Base-by-base conservation (phyloP, 495 filamentous ascomycete genomes). In the Rhypophila decipiens region DNA sequence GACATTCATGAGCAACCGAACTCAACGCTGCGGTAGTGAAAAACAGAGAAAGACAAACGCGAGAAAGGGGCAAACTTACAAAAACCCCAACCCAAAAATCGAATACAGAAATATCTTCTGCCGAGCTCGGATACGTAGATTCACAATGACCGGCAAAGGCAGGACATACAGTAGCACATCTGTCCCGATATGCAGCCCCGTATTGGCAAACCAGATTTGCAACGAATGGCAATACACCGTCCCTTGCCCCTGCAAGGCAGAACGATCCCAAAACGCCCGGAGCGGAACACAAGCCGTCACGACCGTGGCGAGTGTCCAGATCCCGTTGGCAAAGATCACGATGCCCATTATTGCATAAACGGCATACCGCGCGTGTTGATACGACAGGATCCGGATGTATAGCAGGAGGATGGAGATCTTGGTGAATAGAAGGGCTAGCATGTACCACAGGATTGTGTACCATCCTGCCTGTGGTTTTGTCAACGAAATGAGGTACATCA, bases 81-180 rank as follows among this genome's bases (percentile, higher is more conserved):
- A 43, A 7, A 63, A 56, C 4, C 54, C 58, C 2, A 60, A 40
- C 0, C 38, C 42, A 19, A 60, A 53, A 10, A 60, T 42, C 29
- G 42, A 46, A 24, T 53, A 56, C 5, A 60, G 44, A 4, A 44
- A 44, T 3, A 60, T n/a, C 44, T 61, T 61, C 45, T 55, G 52
- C 15, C 47, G 27, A 9, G 5, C 29, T 19, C 41, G 35, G 36
- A 67, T 43, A n/a, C 59, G 53, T 24, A 67, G 42, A 2, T 43
- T 44, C 17, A 55, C 8, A 38, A 68, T 53, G 10, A 61, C 47
- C 17, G 65, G 63, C 18, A 68, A 42, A 1, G 61, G 63, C 10
- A 68, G 55, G 21, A 61, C 13, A 42, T 66, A 66, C 11, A 66
- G 47, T 18, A 63, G 47, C 7, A 68, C 34, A 44, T 66, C 59